Evolutionary conservation across 768 basidiomycete species (phyloP).

Genomic region (Kwoniella europaea): DNA sequence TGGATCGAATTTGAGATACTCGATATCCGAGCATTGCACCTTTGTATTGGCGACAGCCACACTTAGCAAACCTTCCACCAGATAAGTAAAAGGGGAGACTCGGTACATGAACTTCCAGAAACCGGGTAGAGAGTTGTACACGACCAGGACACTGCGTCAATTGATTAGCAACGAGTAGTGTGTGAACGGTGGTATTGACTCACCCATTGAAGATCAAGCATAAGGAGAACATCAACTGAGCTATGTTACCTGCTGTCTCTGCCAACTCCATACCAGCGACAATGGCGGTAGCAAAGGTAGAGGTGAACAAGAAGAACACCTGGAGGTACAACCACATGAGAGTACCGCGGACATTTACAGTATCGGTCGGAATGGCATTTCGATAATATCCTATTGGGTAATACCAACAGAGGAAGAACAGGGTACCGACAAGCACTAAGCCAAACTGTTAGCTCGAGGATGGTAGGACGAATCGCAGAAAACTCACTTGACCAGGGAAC

Average conservation of each 20-base stretch:
- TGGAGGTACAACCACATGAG: constrained; percentile 61
- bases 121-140: constrained; percentile 44
- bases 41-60: constrained; percentile 66
- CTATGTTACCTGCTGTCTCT: constrained; percentile 61
- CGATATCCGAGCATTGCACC: constrained; percentile 70
- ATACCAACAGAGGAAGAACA: constrained; percentile 58
- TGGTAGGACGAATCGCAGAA: not conserved
- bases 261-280: constrained; percentile 59
- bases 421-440: constrained; percentile 44
- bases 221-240: constrained; percentile 60
- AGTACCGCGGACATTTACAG: constrained; percentile 59
- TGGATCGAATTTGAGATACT: constrained; percentile 74
- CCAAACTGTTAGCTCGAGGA: not conserved
- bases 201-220: constrained; percentile 61
- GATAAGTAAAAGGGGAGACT: constrained; percentile 60
- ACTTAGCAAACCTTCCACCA: constrained; percentile 46
- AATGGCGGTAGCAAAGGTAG: constrained; percentile 57
- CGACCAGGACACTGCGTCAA: constrained; percentile 48
- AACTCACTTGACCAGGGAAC: constrained; percentile 41
- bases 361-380: constrained; percentile 59
- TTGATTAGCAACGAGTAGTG: constrained; percentile 9
- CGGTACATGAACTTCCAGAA: constrained; percentile 57
- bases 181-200: constrained; percentile 13
- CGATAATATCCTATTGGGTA: constrained; percentile 60
- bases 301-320: constrained; percentile 60